Evolutionary conservation across 805 yeast species (phyloP).

Genomic region (Suhomyces sp.): DNA sequence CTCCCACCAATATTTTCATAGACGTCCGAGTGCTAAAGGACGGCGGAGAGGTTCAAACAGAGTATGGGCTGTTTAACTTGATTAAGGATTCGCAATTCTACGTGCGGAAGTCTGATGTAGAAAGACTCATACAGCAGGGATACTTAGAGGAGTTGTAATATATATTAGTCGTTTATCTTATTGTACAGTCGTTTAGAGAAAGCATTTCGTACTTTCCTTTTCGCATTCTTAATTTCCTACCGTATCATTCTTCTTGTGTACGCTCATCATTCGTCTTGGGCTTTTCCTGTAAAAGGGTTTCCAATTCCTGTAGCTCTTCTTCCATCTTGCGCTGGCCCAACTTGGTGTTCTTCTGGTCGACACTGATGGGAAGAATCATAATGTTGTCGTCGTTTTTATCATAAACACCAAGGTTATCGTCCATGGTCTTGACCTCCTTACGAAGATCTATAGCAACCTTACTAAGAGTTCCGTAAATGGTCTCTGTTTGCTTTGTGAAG

Average conservation of each 20-base stretch:
- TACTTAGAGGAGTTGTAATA: slow-evolving; percentile 68
- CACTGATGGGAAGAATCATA: slow-evolving; percentile 62
- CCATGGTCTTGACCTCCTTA: slow-evolving; percentile 64
- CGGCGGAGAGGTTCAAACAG: slow-evolving; percentile 97
- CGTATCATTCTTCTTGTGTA: background rate
- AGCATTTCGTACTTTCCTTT: too few relatives aligned
- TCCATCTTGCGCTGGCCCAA: slow-evolving; percentile 58
- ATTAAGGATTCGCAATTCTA: slow-evolving; percentile 93
- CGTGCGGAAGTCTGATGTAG: slow-evolving; percentile 92
- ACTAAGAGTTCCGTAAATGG: slow-evolving; percentile 55
- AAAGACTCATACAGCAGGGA: slow-evolving; percentile 90
- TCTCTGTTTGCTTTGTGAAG: slow-evolving; percentile 43
- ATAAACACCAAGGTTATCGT: slow-evolving; percentile 52
- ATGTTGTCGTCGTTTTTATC: slow-evolving; percentile 43
- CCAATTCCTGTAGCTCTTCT: slow-evolving; percentile 37
- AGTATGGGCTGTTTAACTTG: slow-evolving; percentile 90
- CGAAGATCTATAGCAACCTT: slow-evolving; percentile 57
- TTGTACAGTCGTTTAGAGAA: background rate
- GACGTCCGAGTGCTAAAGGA: slow-evolving; percentile 92
- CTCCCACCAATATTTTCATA: slow-evolving; percentile 87
- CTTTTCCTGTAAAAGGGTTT: slow-evolving; percentile 10
- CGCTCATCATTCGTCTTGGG: background rate
- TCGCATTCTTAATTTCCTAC: background rate
- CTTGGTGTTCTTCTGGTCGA: slow-evolving; percentile 68
- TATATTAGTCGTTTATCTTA: background rate